Percentiles rank a stretch among this genome's conserved stretches.
Conservation (phyloP, 2,329 filamentous ascomycete species). For the Cytospora chrysosperma region DNA sequence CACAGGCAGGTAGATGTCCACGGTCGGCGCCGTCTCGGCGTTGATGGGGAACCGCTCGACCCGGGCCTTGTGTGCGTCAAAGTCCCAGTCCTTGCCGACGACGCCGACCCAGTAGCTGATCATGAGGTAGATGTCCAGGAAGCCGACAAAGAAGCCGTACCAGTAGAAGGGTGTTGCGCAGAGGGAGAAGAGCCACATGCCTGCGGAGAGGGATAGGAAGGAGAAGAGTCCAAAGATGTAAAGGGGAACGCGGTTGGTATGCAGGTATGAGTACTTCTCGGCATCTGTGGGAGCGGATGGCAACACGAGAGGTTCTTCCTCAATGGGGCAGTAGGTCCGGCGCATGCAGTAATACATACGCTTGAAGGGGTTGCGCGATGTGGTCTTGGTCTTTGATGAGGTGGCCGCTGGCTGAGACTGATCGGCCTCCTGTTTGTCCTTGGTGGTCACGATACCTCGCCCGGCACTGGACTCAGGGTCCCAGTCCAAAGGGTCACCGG, state of each 20-base stretch:
- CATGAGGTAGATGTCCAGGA: conserved; percentile 41
- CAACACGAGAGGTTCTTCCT: conserved; percentile 36
- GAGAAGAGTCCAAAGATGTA: conserved; percentile 41
- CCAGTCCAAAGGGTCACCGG: conserved; percentile 10
- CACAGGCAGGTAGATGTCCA: conserved; percentile 43
- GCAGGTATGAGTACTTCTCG: conserved; percentile 40
- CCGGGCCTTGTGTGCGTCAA: conserved; percentile 34
- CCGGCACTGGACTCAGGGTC: conserved; percentile 24
- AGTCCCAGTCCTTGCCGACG: conserved; percentile 40
- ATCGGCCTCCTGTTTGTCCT: conserved; percentile 20
- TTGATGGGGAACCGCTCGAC: conserved; percentile 35
- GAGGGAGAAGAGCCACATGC: conserved; percentile 43
- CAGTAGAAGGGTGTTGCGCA: conserved; percentile 37
- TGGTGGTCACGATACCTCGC: conserved; percentile 1
- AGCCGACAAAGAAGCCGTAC: conserved; percentile 39
- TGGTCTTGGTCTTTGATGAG: not conserved
- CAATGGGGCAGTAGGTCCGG: conserved; percentile 35
- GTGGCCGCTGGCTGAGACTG: not conserved
- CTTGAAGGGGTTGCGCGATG: conserved; percentile 29
- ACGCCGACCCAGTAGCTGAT: conserved; percentile 42
- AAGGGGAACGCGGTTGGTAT: conserved; percentile 40
- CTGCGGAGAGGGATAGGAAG: conserved; percentile 40
- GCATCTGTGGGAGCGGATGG: conserved; percentile 39
- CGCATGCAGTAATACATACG: conserved; percentile 31
- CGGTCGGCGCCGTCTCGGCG: conserved; percentile 36